phyloP scores from a whole-genome alignment of 1,139 yeast genomes.

The Yamadazyma trypodendri region DNA sequence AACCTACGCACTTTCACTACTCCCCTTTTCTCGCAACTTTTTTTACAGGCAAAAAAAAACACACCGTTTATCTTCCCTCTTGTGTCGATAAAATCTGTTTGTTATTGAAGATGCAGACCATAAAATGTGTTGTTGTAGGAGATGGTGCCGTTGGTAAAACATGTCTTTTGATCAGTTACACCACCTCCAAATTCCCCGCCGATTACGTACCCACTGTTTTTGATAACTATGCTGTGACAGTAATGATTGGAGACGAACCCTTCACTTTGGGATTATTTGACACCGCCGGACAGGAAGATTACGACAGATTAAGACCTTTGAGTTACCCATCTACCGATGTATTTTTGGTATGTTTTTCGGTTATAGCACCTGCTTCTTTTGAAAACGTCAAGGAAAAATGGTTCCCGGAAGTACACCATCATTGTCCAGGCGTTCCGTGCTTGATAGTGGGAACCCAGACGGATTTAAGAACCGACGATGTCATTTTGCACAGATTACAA shows the following conservation, averaged over 20 bases:
- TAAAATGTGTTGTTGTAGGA: slow-evolving; percentile 95
- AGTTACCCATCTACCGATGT: slow-evolving; percentile 97
- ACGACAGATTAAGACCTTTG: slow-evolving; percentile 93
- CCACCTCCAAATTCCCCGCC: slow-evolving; percentile 84
- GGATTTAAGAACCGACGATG: slow-evolving; percentile 91
- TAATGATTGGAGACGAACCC: slow-evolving; percentile 98
- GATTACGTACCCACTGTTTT: slow-evolving; percentile 90
- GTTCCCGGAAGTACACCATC: slow-evolving; percentile 98
- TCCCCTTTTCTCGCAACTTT: slow-evolving; percentile 2
- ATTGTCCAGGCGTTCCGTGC: slow-evolving; percentile 97
- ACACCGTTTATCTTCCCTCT: not conserved
- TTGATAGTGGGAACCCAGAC: slow-evolving; percentile 94
- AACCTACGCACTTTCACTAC: not conserved
- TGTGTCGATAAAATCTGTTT: not conserved
- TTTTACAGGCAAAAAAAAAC: slow-evolving; percentile 1
- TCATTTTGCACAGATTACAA: slow-evolving; percentile 81
- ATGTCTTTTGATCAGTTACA: slow-evolving; percentile 84
- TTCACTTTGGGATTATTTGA: slow-evolving; percentile 94
- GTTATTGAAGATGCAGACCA: slow-evolving; percentile 76
- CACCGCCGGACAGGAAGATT: slow-evolving; percentile 99
- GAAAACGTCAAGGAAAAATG: slow-evolving; percentile 97
- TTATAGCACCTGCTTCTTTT: slow-evolving; percentile 95
- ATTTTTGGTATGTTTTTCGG: slow-evolving; percentile 90
- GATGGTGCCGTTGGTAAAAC: slow-evolving; percentile 98
- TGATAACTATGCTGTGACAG: slow-evolving; percentile 97